Evolutionary conservation across 139 green algal species (phyloP), one percentile per base, ranked within the genome.

Genomic region (Yamagishiella unicocca): DNA sequence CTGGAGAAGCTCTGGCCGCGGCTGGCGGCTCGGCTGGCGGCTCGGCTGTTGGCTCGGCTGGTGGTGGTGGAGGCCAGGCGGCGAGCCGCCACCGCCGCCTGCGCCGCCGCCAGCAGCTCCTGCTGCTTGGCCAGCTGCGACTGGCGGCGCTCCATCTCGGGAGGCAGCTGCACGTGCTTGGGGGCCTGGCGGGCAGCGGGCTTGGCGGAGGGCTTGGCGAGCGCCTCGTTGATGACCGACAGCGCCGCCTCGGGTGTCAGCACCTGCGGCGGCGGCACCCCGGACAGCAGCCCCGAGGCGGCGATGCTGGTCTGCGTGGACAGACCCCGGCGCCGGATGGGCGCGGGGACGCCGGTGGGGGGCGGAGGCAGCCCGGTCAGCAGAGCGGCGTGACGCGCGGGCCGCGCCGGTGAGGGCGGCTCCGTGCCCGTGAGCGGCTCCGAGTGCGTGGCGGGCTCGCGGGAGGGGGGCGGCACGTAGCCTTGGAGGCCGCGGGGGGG

Each of bases 61-160:
- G 77, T 31, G 29, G 45, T 61, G 21, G 21, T 7, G 17, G 12
- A 8, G 8, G 4, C n/a, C 67, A 77, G n/a, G 24, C 67, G 25
- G 3, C 82, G 45, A 33, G 68, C 68, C 21, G 67, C 67, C 35
- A 80, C 38, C 0, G 82, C 82, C 14, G 67, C 67, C 67, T 81
- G 67, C 35, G 82, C 82, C 24, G 82, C 67, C 37, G 67, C 82
- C 33, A 87, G 82, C 45, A 80, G 67, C 82, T 87, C 82, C 82
- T 80, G 82, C 46, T 87, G 82, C 67, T 27, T 21, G 19, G 43
- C 50, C 46, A 87, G 68, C 67, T 87, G 82, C 33, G 46, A 7
- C 82, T 87, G 46, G 10, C 67, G 82, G 19, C 82, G 82, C 82
- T 87, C 82, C 25, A 87, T 61, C 46, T 87, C 82, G 25, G 82